phyloP scores from a whole-genome alignment of 1,284 basidiomycete species.

The Sporisorium scitamineum region DNA sequence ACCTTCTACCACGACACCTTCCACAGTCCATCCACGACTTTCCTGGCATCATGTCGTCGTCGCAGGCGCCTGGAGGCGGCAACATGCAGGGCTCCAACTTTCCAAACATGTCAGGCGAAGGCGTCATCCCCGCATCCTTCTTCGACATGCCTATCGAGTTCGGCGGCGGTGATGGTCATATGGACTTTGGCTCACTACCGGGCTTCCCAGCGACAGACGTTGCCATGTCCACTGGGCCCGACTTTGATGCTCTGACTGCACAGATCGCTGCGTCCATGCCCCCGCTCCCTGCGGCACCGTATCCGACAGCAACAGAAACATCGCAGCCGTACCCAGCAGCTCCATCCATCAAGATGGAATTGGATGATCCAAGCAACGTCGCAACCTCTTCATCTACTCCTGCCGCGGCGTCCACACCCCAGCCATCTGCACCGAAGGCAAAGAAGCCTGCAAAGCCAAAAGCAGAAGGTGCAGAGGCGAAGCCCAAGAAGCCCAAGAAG shows the following conservation, averaged over 20 bases:
- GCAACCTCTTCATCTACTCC: constrained; percentile 18
- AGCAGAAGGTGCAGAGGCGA: constrained; percentile 28
- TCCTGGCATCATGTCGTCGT: constrained; percentile 17
- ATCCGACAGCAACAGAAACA: neutral
- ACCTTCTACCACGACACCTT: neutral
- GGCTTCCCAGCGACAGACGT: constrained; percentile 10
- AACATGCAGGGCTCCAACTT: constrained; percentile 9
- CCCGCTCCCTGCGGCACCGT: neutral
- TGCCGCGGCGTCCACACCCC: constrained; percentile 16
- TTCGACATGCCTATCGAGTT: constrained; percentile 49
- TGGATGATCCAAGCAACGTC: constrained; percentile 15
- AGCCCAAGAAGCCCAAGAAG: constrained; percentile 47
- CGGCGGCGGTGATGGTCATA: constrained; percentile 8
- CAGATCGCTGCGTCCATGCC: constrained; percentile 34
- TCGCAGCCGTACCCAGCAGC: constrained; percentile 2
- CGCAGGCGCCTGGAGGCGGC: constrained; percentile 16
- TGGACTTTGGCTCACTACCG: constrained; percentile 29
- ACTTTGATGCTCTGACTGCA: constrained; percentile 33
- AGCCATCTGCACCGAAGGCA: constrained; percentile 19
- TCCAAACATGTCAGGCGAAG: constrained; percentile 16
- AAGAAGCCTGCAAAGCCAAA: constrained; percentile 43
- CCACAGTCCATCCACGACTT: neutral
- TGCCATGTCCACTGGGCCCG: constrained; percentile 18
- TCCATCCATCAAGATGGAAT: constrained; percentile 23
- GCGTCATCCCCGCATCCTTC: constrained; percentile 42